Evolutionary conservation across 257 asterid genomes (phyloP), one percentile per base, ranked within the genome.

Genomic region (Eustoma russellianum): DNA sequence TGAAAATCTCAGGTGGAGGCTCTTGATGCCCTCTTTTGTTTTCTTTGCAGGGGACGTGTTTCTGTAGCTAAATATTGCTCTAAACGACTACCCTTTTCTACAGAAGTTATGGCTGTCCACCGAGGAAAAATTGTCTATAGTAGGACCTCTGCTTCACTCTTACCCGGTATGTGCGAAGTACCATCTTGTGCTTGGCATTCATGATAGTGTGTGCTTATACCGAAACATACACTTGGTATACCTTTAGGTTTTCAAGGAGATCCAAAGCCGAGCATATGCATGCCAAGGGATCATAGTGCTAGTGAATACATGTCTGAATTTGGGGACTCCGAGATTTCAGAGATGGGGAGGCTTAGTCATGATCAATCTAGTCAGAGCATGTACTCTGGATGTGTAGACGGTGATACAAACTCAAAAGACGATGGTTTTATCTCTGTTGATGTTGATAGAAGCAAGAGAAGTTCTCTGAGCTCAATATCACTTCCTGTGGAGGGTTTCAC

Each of bases 41-140:
- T 67, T 53, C 35, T 16, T 11, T 55, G 13, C 54, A 85, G 94
- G 78, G 72, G 83, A 33, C 74, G 89, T 76, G 74, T 82, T 76
- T 88, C 97, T 28, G 55, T 85, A 47, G 93, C 99, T 59, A 83
- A 85, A 70, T 79, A 88, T 65, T 92, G 97, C 60, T 79, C 93
- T 3, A 85, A 68, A 79, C 73, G 53, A 58, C 76, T 92, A 59
- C 80, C 88, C 46, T 72, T 46, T 66, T 66, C 77, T 10, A 78
- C 82, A 57, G 90, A 88, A 48, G 86, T 92, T 60, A 69, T 92
- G 72, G 95, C 94, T 28, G 56, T 92, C 57, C 70, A 85, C 69
- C 79, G 77, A 47, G 94, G 93, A 66, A 83, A 88, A 66, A 64
- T 88, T 61, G 75, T 81, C 12, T 88, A 73, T 73, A 67, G 77